Evolutionary conservation across 306 rosid species (phyloP).

Genomic region (Sicyos baderoa): DNA sequence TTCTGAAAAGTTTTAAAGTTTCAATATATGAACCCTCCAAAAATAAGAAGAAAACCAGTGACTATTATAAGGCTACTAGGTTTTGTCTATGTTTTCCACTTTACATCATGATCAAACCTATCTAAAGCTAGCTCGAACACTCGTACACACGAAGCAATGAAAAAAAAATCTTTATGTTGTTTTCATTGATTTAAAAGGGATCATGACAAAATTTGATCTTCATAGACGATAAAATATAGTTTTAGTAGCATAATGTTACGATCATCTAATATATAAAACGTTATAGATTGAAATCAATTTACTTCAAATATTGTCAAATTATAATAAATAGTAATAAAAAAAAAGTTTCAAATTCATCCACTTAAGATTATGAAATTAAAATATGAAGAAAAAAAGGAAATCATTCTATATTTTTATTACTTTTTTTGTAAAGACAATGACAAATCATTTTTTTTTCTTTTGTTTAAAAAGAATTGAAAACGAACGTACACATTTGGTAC

Average conservation of each 20-base stretch:
- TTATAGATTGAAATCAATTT: too few relatives aligned
- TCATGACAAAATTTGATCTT: neutral
- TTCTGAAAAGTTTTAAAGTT: too few relatives aligned
- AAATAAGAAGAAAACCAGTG: neutral
- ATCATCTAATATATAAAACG: too few relatives aligned
- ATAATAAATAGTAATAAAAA: too few relatives aligned
- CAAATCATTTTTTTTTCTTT: neutral
- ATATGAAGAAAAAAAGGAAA: neutral
- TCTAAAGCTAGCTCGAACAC: too few relatives aligned
- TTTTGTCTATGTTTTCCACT: neutral
- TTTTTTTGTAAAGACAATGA: neutral
- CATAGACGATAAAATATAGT: too few relatives aligned
- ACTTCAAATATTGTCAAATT: too few relatives aligned
- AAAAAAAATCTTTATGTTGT: neutral
- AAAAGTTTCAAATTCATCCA: neutral
- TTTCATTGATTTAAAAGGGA: neutral
- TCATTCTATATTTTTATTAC: neutral
- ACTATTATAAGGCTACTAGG: neutral
- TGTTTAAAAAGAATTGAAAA: neutral
- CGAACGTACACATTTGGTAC: neutral
- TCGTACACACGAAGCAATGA: too few relatives aligned
- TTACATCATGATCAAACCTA: neutral
- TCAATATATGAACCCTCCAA: neutral
- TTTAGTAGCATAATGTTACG: too few relatives aligned
- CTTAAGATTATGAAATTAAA: neutral